phyloP scores from a whole-genome alignment of 805 yeast genomes.

The Brettanomyces sp. region DNA sequence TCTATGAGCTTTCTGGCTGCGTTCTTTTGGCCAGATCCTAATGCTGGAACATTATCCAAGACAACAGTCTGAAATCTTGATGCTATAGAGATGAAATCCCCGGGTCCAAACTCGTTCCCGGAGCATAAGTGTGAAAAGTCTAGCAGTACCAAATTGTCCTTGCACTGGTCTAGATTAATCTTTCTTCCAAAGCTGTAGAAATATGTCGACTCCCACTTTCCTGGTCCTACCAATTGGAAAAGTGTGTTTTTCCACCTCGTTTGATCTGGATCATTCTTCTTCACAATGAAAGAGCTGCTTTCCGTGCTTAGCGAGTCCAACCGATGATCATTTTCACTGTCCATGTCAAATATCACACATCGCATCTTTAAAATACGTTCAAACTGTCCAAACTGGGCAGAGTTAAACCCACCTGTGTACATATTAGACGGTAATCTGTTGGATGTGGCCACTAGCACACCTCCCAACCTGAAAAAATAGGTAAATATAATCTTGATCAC shows the following conservation, averaged over 20 bases:
- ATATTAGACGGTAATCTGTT: conserved; percentile 65
- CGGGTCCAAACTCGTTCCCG: conserved; percentile 45
- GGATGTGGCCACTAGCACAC: conserved; percentile 66
- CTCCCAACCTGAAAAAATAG: conserved; percentile 64
- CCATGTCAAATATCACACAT: conserved; percentile 57
- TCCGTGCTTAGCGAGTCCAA: conserved; percentile 3
- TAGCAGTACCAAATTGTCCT: conserved; percentile 34
- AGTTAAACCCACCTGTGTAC: conserved; percentile 56
- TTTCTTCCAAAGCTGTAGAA: conserved; percentile 50
- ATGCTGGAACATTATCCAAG: conserved; percentile 50
- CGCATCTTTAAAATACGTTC: conserved; percentile 46
- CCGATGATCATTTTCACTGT: conserved; percentile 49
- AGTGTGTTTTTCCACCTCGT: conserved; percentile 28
- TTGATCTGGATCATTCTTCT: conserved; percentile 14
- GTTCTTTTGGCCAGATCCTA: conserved; percentile 48
- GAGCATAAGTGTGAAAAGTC: conserved; percentile 47
- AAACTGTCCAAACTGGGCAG: conserved; percentile 47
- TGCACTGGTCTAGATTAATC: conserved; percentile 34
- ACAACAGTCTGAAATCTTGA: conserved; percentile 49
- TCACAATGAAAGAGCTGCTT: conserved; percentile 22
- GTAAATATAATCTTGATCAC: conserved; percentile 56
- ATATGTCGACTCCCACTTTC: conserved; percentile 4
- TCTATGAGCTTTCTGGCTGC: conserved; percentile 65
- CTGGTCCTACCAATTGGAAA: conserved; percentile 7
- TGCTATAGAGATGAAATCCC: conserved; percentile 63